phyloP scores from a whole-genome alignment of 1,139 yeast species.

The Magnusiomyces tetraspermus region DNA sequence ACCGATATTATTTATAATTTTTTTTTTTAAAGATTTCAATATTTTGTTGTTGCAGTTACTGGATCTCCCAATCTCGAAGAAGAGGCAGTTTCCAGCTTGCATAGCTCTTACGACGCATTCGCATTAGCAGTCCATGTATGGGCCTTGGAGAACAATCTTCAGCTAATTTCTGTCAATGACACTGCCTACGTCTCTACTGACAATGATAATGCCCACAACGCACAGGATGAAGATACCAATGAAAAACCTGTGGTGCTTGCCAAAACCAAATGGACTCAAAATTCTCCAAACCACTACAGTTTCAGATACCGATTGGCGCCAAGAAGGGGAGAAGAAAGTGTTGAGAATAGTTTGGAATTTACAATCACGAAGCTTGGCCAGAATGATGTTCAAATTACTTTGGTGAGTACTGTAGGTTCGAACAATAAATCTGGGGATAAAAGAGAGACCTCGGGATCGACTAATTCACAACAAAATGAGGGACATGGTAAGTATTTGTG shows the following conservation, averaged over 20 bases:
- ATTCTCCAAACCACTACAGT: slow-evolving; percentile 1
- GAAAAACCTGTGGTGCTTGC: too few species aligned
- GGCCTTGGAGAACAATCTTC: background rate
- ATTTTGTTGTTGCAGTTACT: background rate
- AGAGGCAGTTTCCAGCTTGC: slow-evolving; percentile 2
- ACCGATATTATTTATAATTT: background rate
- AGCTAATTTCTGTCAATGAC: slow-evolving; percentile 1
- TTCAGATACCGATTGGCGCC: background rate
- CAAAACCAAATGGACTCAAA: slow-evolving; percentile 1
- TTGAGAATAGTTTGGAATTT: background rate
- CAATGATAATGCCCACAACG: background rate
- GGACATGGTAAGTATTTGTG: too few species aligned
- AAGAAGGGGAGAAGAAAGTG: background rate
- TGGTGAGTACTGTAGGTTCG: background rate
- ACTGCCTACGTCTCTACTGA: background rate
- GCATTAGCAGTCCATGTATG: slow-evolving; percentile 5
- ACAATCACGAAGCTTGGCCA: slow-evolving; percentile 4
- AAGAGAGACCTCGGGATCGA: too few species aligned
- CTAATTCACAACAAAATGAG: too few species aligned
- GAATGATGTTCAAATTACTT: slow-evolving; percentile 1
- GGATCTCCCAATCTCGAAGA: slow-evolving; percentile 2
- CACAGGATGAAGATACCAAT: too few species aligned
- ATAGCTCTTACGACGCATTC: slow-evolving; percentile 2
- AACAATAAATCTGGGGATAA: too few species aligned
- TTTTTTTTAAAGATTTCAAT: background rate